Base-by-base conservation (phyloP, 805 yeast species). In the Sugiyamaella floridensis region DNA sequence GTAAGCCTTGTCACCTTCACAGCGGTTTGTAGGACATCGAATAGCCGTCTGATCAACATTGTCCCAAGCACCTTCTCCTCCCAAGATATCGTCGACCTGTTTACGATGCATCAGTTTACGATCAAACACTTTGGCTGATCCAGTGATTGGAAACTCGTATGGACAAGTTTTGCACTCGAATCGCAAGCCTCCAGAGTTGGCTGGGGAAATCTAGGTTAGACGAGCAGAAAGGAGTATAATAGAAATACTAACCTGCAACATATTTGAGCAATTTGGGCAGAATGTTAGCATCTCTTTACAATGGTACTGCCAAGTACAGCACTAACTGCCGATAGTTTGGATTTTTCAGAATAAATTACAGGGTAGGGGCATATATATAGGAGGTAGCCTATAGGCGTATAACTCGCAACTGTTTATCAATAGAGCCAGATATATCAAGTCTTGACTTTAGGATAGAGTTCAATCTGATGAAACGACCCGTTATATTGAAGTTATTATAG, bases 1-100 rank as follows among this genome's bases (percentile, higher is more conserved):
- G 71, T 93, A 93, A 0, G 99, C 99, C 69, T 89, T 88, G 59
- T 81, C 86, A 58, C 85, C 83, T 42, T 88, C 95, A 74, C 99
- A 93, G 1, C 74, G 65, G 53, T 88, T 96, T 44, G 81, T 76
- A 2, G 97, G 97, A 75, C 99, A 92, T 67, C 92, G 95, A 0
- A 92, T 88, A 1, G 82, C 75, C 0, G 98, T 93, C 67, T 93
- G 97, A 66, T 93, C 99, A 26, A 93, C 99, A 65, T 93, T 92
- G 67, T 92, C 98, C 99, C 99, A 93, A 1, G 97, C 95, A 29
- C 96, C 97, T 56, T 83, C 93, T 37, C 96, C 96, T 53, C 99
- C 99, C 15, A 93, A 76, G 11, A 93, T 96, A 71, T 92, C 99
- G 68, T 93, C 99, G 2, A 93, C 92, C 59, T 89, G 86, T 64